Base-by-base conservation (phyloP, 768 basidiomycete genomes). In the Leccinum aurantiacum region DNA sequence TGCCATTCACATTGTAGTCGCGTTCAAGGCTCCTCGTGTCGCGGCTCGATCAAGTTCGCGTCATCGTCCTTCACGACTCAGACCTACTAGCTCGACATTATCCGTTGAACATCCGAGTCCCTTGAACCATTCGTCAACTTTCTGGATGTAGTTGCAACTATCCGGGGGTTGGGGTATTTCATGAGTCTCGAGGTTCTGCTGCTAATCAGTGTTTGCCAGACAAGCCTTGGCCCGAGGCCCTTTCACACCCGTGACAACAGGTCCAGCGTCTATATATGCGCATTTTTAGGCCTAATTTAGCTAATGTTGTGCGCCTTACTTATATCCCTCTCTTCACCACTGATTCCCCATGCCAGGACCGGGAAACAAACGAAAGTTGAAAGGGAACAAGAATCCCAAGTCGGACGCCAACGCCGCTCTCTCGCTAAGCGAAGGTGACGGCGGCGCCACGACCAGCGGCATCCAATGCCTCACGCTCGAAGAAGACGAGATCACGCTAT, bases 401-500 rank as follows among this genome's bases (percentile, higher is more conserved):
- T 22, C 15, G 25, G 47, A 47, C 19, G 6, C 25, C 4, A 63
- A 25, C 27, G 37, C 19, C 1, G 24, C 47, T 48, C 27, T 24
- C 17, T n/a, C 19, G n/a, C 19, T n/a, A 44, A 44, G 44, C 10
- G n/a, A n/a, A 19, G n/a, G n/a, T 44, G 10, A 19, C 4, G n/a
- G 17, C 44, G n/a, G 14, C 46, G 9, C 19, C 13, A 6, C 6
- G 22, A 17, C n/a, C 3, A 2, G 7, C 10, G 47, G 11, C 7
- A 24, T 25, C 13, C 63, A 10, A 49, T 70, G 69, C 59, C 56
- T 52, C 38, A 60, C 70, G 9, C 56, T 71, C 11, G 58, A 68
- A 25, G 69, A 70, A 15, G 72, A 73, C 41, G 70, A 66, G 51
- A 57, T 64, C 35, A 73, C 72, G 9, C 67, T 64, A 3, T 73